Evolutionary conservation across 1,284 basidiomycete species (phyloP).

Genomic region (Ganoderma leucocontextum): DNA sequence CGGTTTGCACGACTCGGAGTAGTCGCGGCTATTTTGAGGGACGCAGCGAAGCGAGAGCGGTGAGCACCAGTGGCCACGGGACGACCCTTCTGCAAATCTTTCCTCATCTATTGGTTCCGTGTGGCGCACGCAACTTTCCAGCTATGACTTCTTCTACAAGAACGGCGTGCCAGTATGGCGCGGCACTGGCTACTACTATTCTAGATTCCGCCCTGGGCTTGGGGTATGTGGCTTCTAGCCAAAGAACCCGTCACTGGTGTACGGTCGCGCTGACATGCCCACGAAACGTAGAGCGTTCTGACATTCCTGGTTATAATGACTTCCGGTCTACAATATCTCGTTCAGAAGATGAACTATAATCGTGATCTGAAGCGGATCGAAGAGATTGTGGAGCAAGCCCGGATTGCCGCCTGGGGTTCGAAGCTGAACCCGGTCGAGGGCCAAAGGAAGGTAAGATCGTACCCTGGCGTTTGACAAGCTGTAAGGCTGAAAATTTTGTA

Average conservation of each 20-base stretch:
- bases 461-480: neutral
- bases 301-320: conserved; percentile 80
- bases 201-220: conserved; percentile 90
- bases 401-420: conserved; percentile 77
- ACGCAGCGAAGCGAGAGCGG: conserved; percentile 79
- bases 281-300: conserved; percentile 65
- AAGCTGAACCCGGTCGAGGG: conserved; percentile 67
- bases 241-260: neutral
- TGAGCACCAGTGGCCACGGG: conserved; percentile 47
- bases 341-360: conserved; percentile 80
- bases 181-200: conserved; percentile 91
- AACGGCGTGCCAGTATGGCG: conserved; percentile 92
- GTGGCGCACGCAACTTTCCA: conserved; percentile 36
- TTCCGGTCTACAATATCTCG: conserved; percentile 80
- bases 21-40: conserved; percentile 84
- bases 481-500: conserved; percentile 37
- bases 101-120: conserved; percentile 9
- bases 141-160: conserved; percentile 92
- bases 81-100: neutral
- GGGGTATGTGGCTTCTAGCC: conserved; percentile 54
- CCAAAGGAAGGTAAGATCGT: conserved; percentile 66
- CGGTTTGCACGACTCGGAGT: conserved; percentile 89
- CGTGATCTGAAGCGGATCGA: conserved; percentile 78
- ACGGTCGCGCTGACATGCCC: neutral
- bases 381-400: conserved; percentile 69